phyloP scores from a whole-genome alignment of 2,329 filamentous ascomycete genomes.

The Alternaria arbusti region DNA sequence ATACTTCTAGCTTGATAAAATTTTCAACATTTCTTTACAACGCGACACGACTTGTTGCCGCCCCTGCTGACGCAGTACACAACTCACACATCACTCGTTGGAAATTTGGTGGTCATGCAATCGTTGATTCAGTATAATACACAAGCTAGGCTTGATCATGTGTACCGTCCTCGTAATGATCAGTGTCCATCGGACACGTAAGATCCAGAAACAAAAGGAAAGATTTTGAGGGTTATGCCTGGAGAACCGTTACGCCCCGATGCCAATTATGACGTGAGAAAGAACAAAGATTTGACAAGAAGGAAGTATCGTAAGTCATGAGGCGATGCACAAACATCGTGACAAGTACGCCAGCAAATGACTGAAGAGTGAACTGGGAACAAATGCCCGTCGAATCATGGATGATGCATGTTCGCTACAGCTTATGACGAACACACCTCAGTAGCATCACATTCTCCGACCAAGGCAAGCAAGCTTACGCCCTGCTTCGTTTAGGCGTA shows the following conservation, averaged over 20 bases:
- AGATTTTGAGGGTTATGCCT: slow-evolving; percentile 12
- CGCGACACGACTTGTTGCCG: no score
- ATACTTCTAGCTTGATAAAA: no score
- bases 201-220: slow-evolving; percentile 13
- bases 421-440: background rate
- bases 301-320: slow-evolving; percentile 10
- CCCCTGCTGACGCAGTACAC: background rate
- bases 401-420: background rate
- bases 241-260: slow-evolving; percentile 14
- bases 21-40: no score
- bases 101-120: background rate
- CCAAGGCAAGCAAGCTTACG: slow-evolving; percentile 12
- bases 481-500: slow-evolving; percentile 47
- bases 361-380: background rate
- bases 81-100: background rate
- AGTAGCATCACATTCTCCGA: background rate
- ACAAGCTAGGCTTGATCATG: slow-evolving; percentile 20
- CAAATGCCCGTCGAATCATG: background rate
- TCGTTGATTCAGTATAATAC: slow-evolving; percentile 23
- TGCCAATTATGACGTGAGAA: slow-evolving; percentile 11
- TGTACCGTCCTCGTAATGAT: slow-evolving; percentile 21
- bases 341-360: slow-evolving; percentile 14
- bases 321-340: background rate
- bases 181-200: slow-evolving; percentile 15
- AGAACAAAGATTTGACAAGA: slow-evolving; percentile 9